These are phyloP conservation scores for Tirmania nivea DNA, from an alignment of 495 filamentous ascomycete species.

Conservation along the genomic window DNA sequence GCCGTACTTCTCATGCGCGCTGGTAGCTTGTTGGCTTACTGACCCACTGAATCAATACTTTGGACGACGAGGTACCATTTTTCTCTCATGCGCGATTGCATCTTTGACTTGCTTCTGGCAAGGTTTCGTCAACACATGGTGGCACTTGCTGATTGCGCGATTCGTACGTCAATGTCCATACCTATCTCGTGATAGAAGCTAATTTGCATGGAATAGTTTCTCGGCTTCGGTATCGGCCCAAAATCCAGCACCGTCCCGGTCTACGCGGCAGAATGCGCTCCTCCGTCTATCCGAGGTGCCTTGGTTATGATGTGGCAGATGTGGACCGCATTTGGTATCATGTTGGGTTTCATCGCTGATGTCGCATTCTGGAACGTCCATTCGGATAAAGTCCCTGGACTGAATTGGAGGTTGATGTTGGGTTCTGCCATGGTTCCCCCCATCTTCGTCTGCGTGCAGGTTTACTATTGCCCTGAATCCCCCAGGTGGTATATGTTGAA, in stretches of 20 bases:
- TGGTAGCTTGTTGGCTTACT: slow-evolving; percentile 66
- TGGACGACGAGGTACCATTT: slow-evolving; percentile 66
- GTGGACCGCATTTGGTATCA: slow-evolving; percentile 71
- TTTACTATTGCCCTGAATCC: slow-evolving; percentile 36
- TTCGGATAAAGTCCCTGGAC: slow-evolving; percentile 28
- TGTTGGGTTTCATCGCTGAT: slow-evolving; percentile 52
- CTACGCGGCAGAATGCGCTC: slow-evolving; percentile 57
- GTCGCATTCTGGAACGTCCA: slow-evolving; percentile 46
- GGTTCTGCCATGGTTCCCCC: slow-evolving; percentile 56
- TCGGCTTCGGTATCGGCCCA: slow-evolving; percentile 60
- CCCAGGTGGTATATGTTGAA: slow-evolving; percentile 64
- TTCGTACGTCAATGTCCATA: background rate
- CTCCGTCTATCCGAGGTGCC: slow-evolving; percentile 51
- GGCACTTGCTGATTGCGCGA: slow-evolving; percentile 27
- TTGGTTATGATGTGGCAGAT: slow-evolving; percentile 69
- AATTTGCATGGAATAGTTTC: background rate
- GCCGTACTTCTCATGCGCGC: slow-evolving; percentile 58
- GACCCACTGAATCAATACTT: slow-evolving; percentile 45
- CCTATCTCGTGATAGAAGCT: slow-evolving; percentile 3
- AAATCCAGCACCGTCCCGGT: slow-evolving; percentile 63
- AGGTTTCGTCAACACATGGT: slow-evolving; percentile 52
- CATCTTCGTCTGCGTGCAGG: slow-evolving; percentile 43
- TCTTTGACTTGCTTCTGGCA: slow-evolving; percentile 57
- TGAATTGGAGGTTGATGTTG: slow-evolving; percentile 76
- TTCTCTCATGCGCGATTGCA: slow-evolving; percentile 46